Base-by-base conservation (phyloP, 1,284 basidiomycete species). In the Thecaphora frezii region DNA sequence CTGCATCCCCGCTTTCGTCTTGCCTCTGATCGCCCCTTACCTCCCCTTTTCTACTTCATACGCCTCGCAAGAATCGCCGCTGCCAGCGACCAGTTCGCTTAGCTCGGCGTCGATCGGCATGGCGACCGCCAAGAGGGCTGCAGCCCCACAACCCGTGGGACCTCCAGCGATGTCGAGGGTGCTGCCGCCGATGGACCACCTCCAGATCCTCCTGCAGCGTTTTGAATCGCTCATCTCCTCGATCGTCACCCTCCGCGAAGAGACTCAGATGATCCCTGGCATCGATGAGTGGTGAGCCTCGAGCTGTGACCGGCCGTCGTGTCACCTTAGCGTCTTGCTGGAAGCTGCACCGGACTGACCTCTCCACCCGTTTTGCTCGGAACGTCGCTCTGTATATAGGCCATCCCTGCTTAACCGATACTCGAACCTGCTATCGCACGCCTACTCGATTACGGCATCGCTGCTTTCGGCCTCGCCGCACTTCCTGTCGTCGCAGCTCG, bases 151-250 rank as follows among this genome's bases (percentile, higher is more conserved):
- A 21, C 39, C 39, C 19, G 7, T 16, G 4, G 58, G 55, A 4
- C 53, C 53, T 4, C 59, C 59, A 21, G 66, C 62, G 21, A 42
- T 69, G 39, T 47, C 54, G 10, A 46, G 52, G 23, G 60, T 51
- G 24, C 47, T 46, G 49, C 51, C 67, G 33, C 63, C 71, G 1
- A 51, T 52, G 14, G 57, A 61, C 26, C 68, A 73, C 28, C 47
- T 73, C 2, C 63, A 69, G 54, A 71, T 70, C 19, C 46, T 73
- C 13, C 51, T 63, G 33, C 71, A 73, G 49, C 46, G 71, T 2
- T 71, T 66, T 50, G 71, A 73, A 28, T 73, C 71, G 43, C 63
- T 73, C 3, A 51, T 69, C 7, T 61, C 62, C 18, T 73, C 71
- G 3, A 68, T 73, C 24, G 71, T 70, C 16, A 57, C 58, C 1